A percentile compares a stretch with the other conserved stretches of the same genome.
Evolutionary conservation across 31 red algal genomes (phyloP).

Genomic region (Porphyra umbilicalis): DNA sequence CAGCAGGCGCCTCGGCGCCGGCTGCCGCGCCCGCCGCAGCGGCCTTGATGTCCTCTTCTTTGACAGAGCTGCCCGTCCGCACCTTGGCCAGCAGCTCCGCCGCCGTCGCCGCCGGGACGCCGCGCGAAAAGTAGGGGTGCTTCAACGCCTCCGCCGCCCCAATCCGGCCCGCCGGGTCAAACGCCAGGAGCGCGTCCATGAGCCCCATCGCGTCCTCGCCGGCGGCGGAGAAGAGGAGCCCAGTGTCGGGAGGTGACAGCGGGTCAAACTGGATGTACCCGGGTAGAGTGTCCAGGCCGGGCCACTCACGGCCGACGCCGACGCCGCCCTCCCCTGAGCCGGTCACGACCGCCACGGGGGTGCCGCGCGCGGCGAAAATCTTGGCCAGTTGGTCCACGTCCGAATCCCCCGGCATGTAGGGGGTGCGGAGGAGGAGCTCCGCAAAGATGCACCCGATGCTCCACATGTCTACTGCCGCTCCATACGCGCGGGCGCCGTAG

Average conservation of each 20-base stretch:
- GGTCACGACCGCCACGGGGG: constrained; percentile 39
- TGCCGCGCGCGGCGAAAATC: constrained; percentile 78
- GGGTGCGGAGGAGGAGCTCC: constrained; percentile 77
- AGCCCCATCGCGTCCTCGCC: constrained; percentile 47
- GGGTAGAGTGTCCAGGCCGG: constrained; percentile 57
- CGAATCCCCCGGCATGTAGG: constrained; percentile 84
- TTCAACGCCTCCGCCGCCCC: constrained; percentile 62
- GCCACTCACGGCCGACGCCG: constrained; percentile 38
- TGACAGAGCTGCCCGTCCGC: constrained; percentile 53
- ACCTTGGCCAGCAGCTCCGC: constrained; percentile 49
- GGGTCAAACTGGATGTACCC: constrained; percentile 70
- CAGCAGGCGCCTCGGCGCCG: background rate
- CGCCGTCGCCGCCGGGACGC: constrained; percentile 35
- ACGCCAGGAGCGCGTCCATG: constrained; percentile 58
- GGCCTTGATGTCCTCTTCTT: constrained; percentile 12
- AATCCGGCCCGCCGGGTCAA: constrained; percentile 68
- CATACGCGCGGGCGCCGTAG: constrained; percentile 74
- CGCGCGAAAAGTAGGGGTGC: constrained; percentile 79
- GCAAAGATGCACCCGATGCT: constrained; percentile 98
- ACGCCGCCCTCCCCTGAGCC: background rate
- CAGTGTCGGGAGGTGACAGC: constrained; percentile 42
- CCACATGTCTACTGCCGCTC: constrained; percentile 91
- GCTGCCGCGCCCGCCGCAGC: background rate
- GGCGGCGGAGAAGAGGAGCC: constrained; percentile 62
- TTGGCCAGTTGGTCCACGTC: constrained; percentile 88